phyloP scores from a whole-genome alignment of 768 basidiomycete species.

The Kwoniella pini region DNA sequence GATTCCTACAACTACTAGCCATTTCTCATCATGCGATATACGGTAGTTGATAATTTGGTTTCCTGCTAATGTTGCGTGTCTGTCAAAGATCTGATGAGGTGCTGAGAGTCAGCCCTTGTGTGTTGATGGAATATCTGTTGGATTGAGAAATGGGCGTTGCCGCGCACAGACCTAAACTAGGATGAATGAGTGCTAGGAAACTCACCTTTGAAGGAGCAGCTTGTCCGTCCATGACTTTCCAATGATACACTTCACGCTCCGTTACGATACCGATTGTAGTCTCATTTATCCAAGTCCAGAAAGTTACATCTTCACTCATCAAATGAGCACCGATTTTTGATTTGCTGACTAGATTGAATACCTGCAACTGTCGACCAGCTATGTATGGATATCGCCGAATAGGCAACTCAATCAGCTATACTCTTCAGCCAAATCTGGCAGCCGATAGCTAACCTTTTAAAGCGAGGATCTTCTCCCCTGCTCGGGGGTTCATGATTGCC shows the following conservation, averaged over 20 bases:
- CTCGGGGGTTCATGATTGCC: slow-evolving; percentile 92
- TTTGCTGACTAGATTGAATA: slow-evolving; percentile 97
- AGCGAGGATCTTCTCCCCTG: slow-evolving; percentile 84
- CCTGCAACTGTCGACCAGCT: slow-evolving; percentile 93
- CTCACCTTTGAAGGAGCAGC: slow-evolving; percentile 51
- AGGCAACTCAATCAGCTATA: neutral
- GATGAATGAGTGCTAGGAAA: slow-evolving; percentile 4
- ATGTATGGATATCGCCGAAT: slow-evolving; percentile 5
- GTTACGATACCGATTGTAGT: slow-evolving; percentile 93
- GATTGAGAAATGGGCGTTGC: no score
- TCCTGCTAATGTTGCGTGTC: slow-evolving; percentile 88
- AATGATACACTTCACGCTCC: slow-evolving; percentile 88
- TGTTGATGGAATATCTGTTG: no score
- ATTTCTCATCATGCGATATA: slow-evolving; percentile 86
- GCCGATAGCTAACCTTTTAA: slow-evolving; percentile 70
- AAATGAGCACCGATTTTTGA: slow-evolving; percentile 95
- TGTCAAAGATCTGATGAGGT: slow-evolving; percentile 80
- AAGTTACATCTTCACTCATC: slow-evolving; percentile 90
- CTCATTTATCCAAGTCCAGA: slow-evolving; percentile 98
- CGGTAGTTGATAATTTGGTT: slow-evolving; percentile 99
- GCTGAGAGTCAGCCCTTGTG: no score
- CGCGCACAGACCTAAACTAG: slow-evolving; percentile 64
- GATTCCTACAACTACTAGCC: slow-evolving; percentile 95
- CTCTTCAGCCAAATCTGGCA: neutral
- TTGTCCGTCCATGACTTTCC: slow-evolving; percentile 61